A percentile compares a stretch with the other conserved stretches of the same genome.
Evolutionary conservation across 2,329 filamentous ascomycete genomes (phyloP).

Genomic region (Epichloe bromicola): DNA sequence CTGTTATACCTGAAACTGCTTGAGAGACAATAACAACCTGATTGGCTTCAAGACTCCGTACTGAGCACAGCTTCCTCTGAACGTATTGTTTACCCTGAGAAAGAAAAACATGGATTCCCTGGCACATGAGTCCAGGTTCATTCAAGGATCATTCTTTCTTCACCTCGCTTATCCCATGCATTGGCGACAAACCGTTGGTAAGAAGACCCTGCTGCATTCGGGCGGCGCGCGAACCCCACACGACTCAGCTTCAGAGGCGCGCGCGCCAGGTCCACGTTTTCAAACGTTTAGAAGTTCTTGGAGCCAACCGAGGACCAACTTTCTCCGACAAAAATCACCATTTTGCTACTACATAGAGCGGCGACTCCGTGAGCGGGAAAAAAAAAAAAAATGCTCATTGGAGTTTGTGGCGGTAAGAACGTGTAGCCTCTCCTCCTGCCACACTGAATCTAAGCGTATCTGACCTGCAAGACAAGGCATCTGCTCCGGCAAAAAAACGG

Average conservation of each 20-base stretch:
- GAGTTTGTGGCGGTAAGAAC: conserved; percentile 55
- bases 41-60: no score
- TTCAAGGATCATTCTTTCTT: no score
- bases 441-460: neutral
- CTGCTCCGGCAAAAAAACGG: conserved; percentile 82
- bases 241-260: neutral
- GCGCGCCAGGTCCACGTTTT: neutral
- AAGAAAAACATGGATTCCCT: no score
- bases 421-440: neutral
- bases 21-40: neutral
- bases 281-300: neutral
- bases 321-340: no score
- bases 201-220: neutral
- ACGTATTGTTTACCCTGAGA: no score
- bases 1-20: neutral
- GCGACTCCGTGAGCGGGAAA: no score
- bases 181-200: neutral
- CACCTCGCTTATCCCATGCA: no score
- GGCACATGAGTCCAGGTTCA: no score
- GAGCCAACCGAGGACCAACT: neutral
- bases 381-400: conserved; percentile 54
- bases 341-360: no score
- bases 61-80: no score
- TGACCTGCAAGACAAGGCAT: conserved; percentile 51
- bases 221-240: conserved; percentile 5